Conservation (phyloP, 1,284 basidiomycete species). For the Sporisorium scitamineum region DNA sequence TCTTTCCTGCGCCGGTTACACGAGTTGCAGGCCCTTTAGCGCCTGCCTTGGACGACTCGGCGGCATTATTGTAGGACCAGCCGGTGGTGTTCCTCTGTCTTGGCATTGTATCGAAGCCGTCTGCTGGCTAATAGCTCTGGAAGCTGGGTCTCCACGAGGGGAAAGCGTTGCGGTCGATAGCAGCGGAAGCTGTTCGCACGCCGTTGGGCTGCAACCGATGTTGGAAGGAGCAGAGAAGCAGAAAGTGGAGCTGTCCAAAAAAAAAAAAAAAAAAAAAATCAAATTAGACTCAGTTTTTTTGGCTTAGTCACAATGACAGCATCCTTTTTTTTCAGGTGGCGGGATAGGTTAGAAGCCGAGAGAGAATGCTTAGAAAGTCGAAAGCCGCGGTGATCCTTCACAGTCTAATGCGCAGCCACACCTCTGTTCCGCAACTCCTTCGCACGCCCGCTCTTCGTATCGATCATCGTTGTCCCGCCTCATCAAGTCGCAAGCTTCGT, state of each 20-base stretch:
- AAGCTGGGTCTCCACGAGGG: neutral
- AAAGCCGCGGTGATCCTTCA: slow-evolving; percentile 20
- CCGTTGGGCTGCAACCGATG: neutral
- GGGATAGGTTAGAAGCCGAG: neutral
- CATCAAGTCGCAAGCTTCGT: slow-evolving; percentile 1
- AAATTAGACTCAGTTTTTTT: neutral
- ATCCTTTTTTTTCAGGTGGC: slow-evolving; percentile 10
- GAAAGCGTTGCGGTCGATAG: neutral
- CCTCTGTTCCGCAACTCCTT: neutral
- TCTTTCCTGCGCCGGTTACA: slow-evolving; percentile 59
- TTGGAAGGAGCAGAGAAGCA: slow-evolving; percentile 2
- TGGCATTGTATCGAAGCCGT: slow-evolving; percentile 22
- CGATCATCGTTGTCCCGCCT: too few relatives aligned
- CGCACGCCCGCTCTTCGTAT: neutral
- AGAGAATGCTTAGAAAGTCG: slow-evolving; percentile 22
- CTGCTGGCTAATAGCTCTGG: neutral
- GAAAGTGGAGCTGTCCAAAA: slow-evolving; percentile 26
- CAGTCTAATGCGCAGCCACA: slow-evolving; percentile 14
- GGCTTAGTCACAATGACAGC: slow-evolving; percentile 47
- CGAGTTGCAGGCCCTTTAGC: slow-evolving; percentile 12
- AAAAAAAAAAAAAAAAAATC: slow-evolving; percentile 2
- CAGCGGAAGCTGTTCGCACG: neutral
- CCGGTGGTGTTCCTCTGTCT: slow-evolving; percentile 49
- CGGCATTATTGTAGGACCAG: slow-evolving; percentile 48
- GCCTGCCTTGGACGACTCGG: slow-evolving; percentile 29